Conservation (phyloP, 2,329 filamentous ascomycete genomes). For the Cercospora berteroae region DNA sequence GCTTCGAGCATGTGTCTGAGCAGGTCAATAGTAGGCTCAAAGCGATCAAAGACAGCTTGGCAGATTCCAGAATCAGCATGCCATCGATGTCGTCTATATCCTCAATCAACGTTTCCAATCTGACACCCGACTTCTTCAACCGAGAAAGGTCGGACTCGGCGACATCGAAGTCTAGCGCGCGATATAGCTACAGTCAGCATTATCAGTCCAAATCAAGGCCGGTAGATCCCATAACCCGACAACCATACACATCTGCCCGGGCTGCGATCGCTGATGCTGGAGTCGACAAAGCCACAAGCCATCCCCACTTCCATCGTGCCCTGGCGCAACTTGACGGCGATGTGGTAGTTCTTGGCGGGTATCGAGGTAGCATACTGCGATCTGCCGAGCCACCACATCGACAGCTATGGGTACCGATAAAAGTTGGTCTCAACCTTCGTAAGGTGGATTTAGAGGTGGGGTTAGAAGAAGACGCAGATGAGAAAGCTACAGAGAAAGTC, state of each 20-base stretch:
- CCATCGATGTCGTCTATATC: slow-evolving; percentile 54
- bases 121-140: slow-evolving; percentile 33
- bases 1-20: slow-evolving; percentile 75
- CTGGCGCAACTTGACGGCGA: slow-evolving; percentile 75
- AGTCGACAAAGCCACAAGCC: slow-evolving; percentile 33
- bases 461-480: slow-evolving; percentile 73
- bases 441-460: slow-evolving; percentile 91
- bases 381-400: slow-evolving; percentile 77
- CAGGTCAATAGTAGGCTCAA: slow-evolving; percentile 88
- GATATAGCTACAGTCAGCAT: not conserved
- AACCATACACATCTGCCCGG: slow-evolving; percentile 28
- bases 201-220: slow-evolving; percentile 18
- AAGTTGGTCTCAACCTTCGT: slow-evolving; percentile 84
- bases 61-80: slow-evolving; percentile 74
- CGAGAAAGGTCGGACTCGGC: slow-evolving; percentile 30
- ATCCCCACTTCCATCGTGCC: slow-evolving; percentile 55
- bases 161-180: slow-evolving; percentile 12
- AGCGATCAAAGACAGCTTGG: slow-evolving; percentile 82
- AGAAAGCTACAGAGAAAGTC: slow-evolving; percentile 77
- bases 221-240: slow-evolving; percentile 30
- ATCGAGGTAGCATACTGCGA: slow-evolving; percentile 83
- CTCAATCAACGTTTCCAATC: slow-evolving; percentile 29
- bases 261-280: slow-evolving; percentile 24
- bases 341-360: slow-evolving; percentile 83
- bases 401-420: slow-evolving; percentile 93